A percentile compares a stretch with the other conserved stretches of the same genome.
Evolutionary conservation across 495 filamentous ascomycete species (phyloP).

Genomic region (Chaetomium fimeti): DNA sequence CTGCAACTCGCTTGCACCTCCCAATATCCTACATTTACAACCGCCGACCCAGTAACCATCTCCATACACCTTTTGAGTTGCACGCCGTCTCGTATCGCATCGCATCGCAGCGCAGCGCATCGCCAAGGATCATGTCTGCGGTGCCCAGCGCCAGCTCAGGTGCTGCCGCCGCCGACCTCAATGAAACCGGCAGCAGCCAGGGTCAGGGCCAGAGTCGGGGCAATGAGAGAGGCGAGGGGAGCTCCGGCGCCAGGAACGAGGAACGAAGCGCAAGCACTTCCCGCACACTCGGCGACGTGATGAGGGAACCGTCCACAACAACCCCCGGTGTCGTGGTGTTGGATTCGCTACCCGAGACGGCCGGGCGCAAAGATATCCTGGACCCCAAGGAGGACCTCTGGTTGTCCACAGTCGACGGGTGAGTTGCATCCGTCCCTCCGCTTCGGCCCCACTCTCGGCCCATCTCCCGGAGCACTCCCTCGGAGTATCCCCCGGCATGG

Average conservation of each 20-base stretch:
- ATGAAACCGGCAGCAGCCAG: background rate
- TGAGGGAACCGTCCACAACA: constrained; percentile 41
- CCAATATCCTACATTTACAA: background rate
- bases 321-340: constrained; percentile 43
- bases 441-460: constrained; percentile 8
- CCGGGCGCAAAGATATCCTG: constrained; percentile 27
- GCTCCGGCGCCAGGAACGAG: background rate
- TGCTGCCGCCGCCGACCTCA: background rate
- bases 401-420: constrained; percentile 48
- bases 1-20: background rate
- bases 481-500: constrained; percentile 3
- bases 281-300: constrained; percentile 41
- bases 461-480: background rate
- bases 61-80: background rate
- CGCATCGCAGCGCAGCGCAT: background rate
- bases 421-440: constrained; percentile 31
- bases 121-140: background rate
- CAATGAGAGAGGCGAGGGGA: constrained; percentile 4
- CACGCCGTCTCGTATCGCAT: background rate
- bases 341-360: constrained; percentile 30
- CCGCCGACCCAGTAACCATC: no score
- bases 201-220: no score
- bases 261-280: constrained; percentile 8
- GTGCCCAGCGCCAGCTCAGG: constrained; percentile 9
- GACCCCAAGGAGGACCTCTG: constrained; percentile 49